These are phyloP conservation scores for Oryza nivara DNA, from an alignment of 176 grass and related monocot species.

Conservation along the genomic window DNA sequence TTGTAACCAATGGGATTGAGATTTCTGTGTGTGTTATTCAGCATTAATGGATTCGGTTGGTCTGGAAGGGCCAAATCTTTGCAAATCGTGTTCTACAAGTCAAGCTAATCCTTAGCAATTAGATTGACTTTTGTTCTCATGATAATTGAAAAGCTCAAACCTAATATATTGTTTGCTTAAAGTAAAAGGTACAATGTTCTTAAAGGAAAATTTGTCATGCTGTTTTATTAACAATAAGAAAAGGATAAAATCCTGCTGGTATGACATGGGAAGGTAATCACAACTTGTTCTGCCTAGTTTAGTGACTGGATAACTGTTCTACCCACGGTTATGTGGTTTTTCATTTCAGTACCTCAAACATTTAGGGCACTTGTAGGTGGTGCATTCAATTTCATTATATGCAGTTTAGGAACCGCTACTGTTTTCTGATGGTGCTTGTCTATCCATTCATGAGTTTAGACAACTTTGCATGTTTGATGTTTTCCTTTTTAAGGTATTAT, in stretches of 20 bases:
- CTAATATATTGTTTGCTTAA: not conserved
- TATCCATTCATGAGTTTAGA: not conserved
- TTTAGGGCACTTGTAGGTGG: not conserved
- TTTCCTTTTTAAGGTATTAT: not conserved
- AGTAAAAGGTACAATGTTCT: not conserved
- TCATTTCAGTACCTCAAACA: not conserved
- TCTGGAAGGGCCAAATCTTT: not conserved
- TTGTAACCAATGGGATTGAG: not conserved
- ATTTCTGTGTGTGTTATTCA: not conserved
- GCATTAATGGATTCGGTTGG: not conserved
- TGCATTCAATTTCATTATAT: not conserved
- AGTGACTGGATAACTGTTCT: not conserved
- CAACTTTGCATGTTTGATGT: not conserved
- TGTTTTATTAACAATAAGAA: not conserved
- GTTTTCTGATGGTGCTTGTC: not conserved
- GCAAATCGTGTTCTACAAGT: not conserved
- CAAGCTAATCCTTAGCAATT: too few species aligned
- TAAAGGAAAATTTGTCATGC: not conserved
- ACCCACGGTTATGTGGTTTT: not conserved
- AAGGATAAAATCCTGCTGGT: not conserved
- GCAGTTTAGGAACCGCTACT: not conserved
- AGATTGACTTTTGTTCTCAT: not conserved
- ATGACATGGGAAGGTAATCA: not conserved
- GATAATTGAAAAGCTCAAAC: not conserved
- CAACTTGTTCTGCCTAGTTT: not conserved